These are phyloP conservation scores for Neopestalotiopsis clavispora DNA, from an alignment of 2,329 filamentous ascomycete genomes.

Conservation along the genomic window DNA sequence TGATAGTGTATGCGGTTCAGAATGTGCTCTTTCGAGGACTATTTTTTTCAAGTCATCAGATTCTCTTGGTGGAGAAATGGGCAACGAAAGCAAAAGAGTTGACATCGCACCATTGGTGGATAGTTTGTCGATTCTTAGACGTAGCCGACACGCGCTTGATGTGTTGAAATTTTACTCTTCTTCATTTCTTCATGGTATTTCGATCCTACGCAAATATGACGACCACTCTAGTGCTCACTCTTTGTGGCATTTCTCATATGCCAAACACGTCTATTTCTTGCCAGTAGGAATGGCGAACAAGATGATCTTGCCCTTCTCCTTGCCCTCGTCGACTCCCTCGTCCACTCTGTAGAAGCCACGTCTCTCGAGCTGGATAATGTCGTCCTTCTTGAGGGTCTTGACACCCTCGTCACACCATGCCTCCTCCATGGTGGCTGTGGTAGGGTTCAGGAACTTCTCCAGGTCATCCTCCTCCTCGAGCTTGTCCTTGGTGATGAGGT, in stretches of 20 bases:
- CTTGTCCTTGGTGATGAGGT: slow-evolving; percentile 93
- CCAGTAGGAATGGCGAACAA: slow-evolving; percentile 64
- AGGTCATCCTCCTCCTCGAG: slow-evolving; percentile 86
- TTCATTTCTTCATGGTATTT: not conserved
- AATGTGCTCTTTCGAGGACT: no score
- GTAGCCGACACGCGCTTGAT: no score
- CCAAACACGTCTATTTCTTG: slow-evolving; percentile 37
- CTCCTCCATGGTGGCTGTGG: slow-evolving; percentile 75
- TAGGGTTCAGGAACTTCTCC: slow-evolving; percentile 80
- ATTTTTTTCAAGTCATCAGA: no score
- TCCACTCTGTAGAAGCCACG: slow-evolving; percentile 93
- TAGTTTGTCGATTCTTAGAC: no score
- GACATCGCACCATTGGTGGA: no score
- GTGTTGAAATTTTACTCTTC: not conserved
- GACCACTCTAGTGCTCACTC: not conserved
- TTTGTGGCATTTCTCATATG: not conserved
- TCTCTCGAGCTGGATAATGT: slow-evolving; percentile 94
- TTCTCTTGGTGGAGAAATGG: no score
- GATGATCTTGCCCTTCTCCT: slow-evolving; percentile 58
- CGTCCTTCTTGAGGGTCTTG: slow-evolving; percentile 76
- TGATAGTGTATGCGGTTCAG: no score
- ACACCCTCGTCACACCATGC: slow-evolving; percentile 85
- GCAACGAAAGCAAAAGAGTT: no score
- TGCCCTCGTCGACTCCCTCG: slow-evolving; percentile 58
- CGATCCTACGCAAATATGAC: not conserved